Percentiles rank a stretch among this genome's conserved stretches.
These are phyloP conservation scores for Sinapis alba DNA, from an alignment of 441 rosid genomes.

Conservation along the genomic window DNA sequence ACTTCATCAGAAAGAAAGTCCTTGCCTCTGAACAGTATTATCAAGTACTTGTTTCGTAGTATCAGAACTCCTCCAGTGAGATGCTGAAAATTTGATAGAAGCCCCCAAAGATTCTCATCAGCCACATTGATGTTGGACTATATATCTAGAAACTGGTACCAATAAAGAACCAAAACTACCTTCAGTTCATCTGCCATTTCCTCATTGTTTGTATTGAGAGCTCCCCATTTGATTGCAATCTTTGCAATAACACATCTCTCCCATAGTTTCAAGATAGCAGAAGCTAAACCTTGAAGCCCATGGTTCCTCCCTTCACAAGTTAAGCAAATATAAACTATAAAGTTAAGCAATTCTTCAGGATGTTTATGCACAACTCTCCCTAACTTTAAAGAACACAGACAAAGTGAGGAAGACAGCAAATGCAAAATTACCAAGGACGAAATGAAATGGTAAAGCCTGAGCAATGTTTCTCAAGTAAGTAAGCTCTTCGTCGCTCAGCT, in stretches of 20 bases:
- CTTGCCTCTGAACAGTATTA: conserved; percentile 84
- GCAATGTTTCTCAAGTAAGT: conserved; percentile 79
- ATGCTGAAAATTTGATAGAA: conserved; percentile 44
- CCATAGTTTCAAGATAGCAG: conserved; percentile 81
- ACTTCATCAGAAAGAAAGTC: conserved; percentile 71
- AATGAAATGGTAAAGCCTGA: conserved; percentile 76
- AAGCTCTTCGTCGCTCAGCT: conserved; percentile 63
- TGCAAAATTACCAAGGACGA: conserved; percentile 67
- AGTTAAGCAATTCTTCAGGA: not conserved
- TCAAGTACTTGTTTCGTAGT: conserved; percentile 70
- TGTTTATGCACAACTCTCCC: no score
- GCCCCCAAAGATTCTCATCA: conserved; percentile 2
- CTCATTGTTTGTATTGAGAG: conserved; percentile 70
- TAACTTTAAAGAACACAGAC: no score
- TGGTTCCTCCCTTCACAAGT: conserved; percentile 70
- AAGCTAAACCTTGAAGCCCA: conserved; percentile 82
- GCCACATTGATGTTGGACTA: conserved; percentile 4
- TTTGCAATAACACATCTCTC: conserved; percentile 71
- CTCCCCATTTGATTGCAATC: conserved; percentile 89
- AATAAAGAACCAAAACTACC: conserved; percentile 38
- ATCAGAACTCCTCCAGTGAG: conserved; percentile 86
- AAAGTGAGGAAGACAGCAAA: conserved; percentile 9
- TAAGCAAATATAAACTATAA: not conserved
- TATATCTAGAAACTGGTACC: not conserved
- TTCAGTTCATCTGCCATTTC: conserved; percentile 83